These are phyloP conservation scores for Secale cereale DNA, from an alignment of 176 grass and related monocot genomes.

Conservation along the genomic window DNA sequence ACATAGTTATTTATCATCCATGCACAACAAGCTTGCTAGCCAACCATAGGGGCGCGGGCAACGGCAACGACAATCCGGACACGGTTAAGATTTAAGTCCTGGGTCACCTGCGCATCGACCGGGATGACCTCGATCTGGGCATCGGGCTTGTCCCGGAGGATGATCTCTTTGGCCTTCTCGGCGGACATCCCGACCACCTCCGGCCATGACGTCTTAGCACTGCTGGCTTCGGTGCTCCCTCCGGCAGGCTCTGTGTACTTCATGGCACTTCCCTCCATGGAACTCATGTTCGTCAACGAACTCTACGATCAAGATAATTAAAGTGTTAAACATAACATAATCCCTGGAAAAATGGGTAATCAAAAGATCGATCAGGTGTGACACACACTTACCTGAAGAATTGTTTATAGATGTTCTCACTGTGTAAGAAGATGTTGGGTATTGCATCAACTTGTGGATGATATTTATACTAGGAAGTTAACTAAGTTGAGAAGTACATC, in stretches of 20 bases:
- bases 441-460: no score
- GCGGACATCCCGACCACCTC: slow-evolving; percentile 26
- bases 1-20: no score
- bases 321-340: no score
- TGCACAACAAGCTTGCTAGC: neutral
- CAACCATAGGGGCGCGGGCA: neutral
- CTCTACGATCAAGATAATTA: no score
- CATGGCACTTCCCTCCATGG: neutral
- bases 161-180: slow-evolving; percentile 20
- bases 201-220: slow-evolving; percentile 20
- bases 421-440: no score
- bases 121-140: slow-evolving; percentile 5
- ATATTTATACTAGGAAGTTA: no score
- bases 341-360: no score
- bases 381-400: no score
- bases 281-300: neutral
- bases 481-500: no score
- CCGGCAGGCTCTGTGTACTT: no score
- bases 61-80: slow-evolving; percentile 27
- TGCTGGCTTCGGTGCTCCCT: neutral
- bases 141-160: slow-evolving; percentile 27
- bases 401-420: no score
- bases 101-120: neutral
- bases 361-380: no score
- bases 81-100: neutral